Base-by-base conservation (phyloP, 352 stramenopile species). In the Phytophthora colocasiae region DNA sequence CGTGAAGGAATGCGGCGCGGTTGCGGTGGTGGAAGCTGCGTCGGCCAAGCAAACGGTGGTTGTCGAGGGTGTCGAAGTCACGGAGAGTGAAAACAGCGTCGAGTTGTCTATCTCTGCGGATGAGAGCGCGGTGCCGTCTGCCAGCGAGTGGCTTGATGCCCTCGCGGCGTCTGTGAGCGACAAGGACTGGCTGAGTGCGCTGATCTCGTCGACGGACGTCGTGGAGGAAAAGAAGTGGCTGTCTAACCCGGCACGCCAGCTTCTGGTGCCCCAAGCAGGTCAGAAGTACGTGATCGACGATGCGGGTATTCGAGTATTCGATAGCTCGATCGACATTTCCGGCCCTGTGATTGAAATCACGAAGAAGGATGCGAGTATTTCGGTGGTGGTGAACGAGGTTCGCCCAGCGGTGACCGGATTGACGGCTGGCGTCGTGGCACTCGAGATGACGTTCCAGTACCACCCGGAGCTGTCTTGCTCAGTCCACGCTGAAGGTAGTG, bases 401-500 rank as follows among this genome's bases (percentile, higher is more conserved):
- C 81, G 87, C 5, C 87, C 85, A 1, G 66, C 75, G 6, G 89
- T 83, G 19, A 72, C 75, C 4, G 80, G 82, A 10, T 66, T 92
- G 52, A 62, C 67, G 12, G 58, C 63, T 43, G 63, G 59, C 10
- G 63, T 89, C 14, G 70, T 93, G 2, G 44, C 80, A 5, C 62
- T 95, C 12, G 69, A 87, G 47, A 69, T 92, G 50, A 75, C 78
- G 61, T 91, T 91, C 61, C 55, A 69, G 24, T 83, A 84, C 59
- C 51, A 83, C 48, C 61, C 67, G 3, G 75, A 83, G 22, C 32
- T 87, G 27, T 64, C 78, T 6, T 82, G 69, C 45, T 78, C 82
- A 10, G 85, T 93, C 58, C 77, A 85, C 48, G 58, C 78, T 15
- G 71, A 87, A 39, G 71, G 71, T 26, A 67, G 57, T 15, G 69